Evolutionary conservation across 1,284 basidiomycete genomes (phyloP), one percentile per base, ranked within the genome.

Genomic region (Trichosporon inkin): DNA sequence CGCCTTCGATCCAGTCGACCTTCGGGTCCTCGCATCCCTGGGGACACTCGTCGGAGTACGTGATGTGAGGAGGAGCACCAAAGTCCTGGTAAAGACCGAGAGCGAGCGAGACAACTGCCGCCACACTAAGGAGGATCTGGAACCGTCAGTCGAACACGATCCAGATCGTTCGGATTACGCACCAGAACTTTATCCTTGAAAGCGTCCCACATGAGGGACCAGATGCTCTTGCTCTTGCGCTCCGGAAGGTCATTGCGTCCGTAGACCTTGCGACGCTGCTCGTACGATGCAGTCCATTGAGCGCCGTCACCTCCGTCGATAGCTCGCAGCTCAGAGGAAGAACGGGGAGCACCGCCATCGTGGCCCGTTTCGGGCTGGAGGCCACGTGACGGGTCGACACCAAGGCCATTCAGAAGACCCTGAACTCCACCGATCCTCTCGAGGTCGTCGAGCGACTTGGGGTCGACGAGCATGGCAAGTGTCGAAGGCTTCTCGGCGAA

Each of bases 1-100:
- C 92, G 71, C 96, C 96, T 80, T 99, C 95, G 4, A 99, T 92
- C 94, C 95, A 99, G 71, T 98, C 94, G 55, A 84, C 79, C 57
- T 76, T 68, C 41, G 81, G 74, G 28, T 75, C 88, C 14, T 83
- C 84, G 16, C 90, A 78, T 1, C 73, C 73, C 36, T 65, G 44
- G 13, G 64, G 85, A 64, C 80, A 79, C 10, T 71, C 71, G n/a
- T 74, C 67, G 58, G 77, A 77, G 44, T 82, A 85, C 3, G 76
- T 67, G 2, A 20, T 41, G 13, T 84, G 77, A 6, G 84, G 83
- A 0, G 83, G 75, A 0, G 87, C 85, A 13, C 92, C 93, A 71
- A 97, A 88, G 71, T 92, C 90, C 74, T 93, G 88, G 80, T 97
- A 97, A 41, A 99, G 80, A 56, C 96, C 95, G 19, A 99, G 85